Evolutionary conservation across 78 protist genomes (phyloP).

Genomic region (Parvularia atlantis): DNA sequence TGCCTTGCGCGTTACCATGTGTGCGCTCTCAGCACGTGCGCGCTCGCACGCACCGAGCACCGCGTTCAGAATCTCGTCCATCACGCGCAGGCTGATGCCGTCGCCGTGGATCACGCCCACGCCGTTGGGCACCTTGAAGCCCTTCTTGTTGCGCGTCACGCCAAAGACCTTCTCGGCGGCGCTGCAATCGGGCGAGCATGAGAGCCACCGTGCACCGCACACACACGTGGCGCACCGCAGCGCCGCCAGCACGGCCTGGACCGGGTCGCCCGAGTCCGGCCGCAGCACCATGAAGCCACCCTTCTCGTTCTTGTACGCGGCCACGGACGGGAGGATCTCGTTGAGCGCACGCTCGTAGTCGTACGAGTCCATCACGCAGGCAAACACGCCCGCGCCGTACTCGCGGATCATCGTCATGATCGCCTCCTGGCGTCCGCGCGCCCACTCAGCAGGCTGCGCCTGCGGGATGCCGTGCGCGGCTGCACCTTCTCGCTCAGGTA

Average conservation of each 20-base stretch:
- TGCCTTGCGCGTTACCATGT: neutral
- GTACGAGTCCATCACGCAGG: slow-evolving; percentile 18
- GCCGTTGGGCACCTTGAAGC: slow-evolving; percentile 1
- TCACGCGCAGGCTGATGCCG: neutral
- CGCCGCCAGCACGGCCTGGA: neutral
- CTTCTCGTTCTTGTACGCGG: neutral
- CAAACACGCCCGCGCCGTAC: neutral
- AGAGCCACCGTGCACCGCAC: too few species aligned
- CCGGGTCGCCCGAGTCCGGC: slow-evolving; percentile 20
- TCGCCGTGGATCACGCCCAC: slow-evolving; percentile 14
- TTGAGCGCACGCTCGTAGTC: slow-evolving; percentile 10
- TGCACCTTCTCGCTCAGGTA: neutral
- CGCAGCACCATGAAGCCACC: slow-evolving; percentile 1
- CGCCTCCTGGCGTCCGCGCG: neutral
- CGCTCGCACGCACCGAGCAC: neutral
- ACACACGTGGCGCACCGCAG: neutral
- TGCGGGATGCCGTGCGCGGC: neutral
- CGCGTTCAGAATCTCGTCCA: neutral
- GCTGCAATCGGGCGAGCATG: too few species aligned
- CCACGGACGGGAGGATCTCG: neutral
- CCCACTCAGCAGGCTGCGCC: too few species aligned
- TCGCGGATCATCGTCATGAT: neutral
- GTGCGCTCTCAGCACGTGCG: neutral
- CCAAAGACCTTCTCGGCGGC: slow-evolving; percentile 2
- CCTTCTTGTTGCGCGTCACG: neutral